Evolutionary conservation across 2,329 filamentous ascomycete genomes (phyloP).

Genomic region (Thielaviopsis euricoi): DNA sequence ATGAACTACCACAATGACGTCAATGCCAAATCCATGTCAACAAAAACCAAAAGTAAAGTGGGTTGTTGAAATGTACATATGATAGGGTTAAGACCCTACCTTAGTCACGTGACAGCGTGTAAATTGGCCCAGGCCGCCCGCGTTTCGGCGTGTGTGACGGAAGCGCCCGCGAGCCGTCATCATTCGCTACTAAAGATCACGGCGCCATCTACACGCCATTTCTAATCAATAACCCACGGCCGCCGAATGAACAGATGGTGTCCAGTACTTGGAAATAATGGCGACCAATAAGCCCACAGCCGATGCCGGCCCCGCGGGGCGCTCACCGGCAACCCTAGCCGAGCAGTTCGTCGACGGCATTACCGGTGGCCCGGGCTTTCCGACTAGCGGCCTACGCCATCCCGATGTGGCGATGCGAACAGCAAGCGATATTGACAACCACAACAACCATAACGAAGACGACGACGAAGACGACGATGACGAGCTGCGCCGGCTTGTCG

Average conservation of each 20-base stretch:
- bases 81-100: background rate
- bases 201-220: background rate
- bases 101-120: slow-evolving; percentile 2
- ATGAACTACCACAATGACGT: too few relatives aligned
- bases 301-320: slow-evolving; percentile 13
- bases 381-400: background rate
- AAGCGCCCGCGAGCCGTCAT: too few relatives aligned
- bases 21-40: too few relatives aligned
- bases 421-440: background rate
- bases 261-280: background rate
- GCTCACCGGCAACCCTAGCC: slow-evolving; percentile 66
- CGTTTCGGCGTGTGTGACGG: background rate
- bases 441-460: slow-evolving; percentile 50
- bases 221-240: too few relatives aligned
- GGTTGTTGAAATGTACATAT: too few relatives aligned
- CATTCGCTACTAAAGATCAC: too few relatives aligned
- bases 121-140: background rate
- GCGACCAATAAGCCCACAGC: background rate
- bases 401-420: background rate
- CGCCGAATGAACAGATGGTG: background rate
- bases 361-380: background rate
- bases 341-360: slow-evolving; percentile 59
- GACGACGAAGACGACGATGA: slow-evolving; percentile 47
- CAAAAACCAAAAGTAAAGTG: too few relatives aligned
- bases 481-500: slow-evolving; percentile 56